Evolutionary conservation across 148 eudicot genomes (phyloP).

Genomic region (Selenicereus undatus): DNA sequence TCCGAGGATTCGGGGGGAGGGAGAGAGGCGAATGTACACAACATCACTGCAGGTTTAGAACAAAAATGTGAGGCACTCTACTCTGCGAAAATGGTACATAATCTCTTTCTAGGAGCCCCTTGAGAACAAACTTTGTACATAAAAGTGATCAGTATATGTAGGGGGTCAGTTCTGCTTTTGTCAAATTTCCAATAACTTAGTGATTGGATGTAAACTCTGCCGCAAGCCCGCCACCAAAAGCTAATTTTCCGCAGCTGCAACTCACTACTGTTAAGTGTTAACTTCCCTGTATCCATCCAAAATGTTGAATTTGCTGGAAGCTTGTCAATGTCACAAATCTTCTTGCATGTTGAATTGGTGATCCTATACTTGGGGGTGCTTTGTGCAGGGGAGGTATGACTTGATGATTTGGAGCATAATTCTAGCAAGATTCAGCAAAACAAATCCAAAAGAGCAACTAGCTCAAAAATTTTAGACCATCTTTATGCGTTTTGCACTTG

Average conservation of each 20-base stretch:
- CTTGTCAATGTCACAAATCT: neutral
- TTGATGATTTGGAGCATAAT: no score
- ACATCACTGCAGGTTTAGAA: neutral
- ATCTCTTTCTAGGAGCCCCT: neutral
- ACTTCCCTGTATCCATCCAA: no score
- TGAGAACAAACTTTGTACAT: constrained; percentile 1
- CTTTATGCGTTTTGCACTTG: constrained; percentile 64
- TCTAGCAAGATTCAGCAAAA: no score
- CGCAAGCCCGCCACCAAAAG: neutral
- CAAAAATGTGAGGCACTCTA: neutral
- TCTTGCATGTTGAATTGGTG: neutral
- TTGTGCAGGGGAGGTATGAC: neutral
- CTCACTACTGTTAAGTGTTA: neutral
- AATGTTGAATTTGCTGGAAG: neutral
- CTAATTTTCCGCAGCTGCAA: neutral
- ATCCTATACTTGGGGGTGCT: neutral
- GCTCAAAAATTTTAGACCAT: constrained; percentile 29
- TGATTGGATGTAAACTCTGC: neutral
- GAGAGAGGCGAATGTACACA: neutral
- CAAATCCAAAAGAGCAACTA: neutral
- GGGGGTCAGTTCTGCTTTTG: neutral
- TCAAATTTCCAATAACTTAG: neutral
- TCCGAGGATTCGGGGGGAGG: neutral
- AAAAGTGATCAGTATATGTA: neutral
- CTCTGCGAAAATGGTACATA: neutral